Base-by-base conservation (phyloP, 192 early-diverging fungal species). In the Rhizophlyctis rosea region DNA sequence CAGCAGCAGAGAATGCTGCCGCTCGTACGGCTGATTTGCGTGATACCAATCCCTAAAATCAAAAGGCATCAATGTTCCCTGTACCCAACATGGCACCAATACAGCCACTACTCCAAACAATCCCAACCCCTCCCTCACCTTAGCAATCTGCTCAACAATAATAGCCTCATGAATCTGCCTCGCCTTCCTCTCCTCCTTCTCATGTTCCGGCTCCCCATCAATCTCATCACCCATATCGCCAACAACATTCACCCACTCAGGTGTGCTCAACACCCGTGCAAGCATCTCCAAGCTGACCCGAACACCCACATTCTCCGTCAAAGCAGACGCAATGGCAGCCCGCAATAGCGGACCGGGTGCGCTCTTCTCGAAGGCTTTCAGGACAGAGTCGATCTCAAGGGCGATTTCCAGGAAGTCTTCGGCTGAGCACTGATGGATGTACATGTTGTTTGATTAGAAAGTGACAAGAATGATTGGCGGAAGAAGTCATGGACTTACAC, bases 1-100 rank as follows among this genome's bases (percentile, higher is more conserved):
- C 55, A 9, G 58, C 50, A 21, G 21, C 58, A 27, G 58, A 47
- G 60, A 67, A 67, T 1, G 65, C 65, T n/a, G 50, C 24, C 36
- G 50, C 60, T 3, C 65, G 57, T 1, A 28, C 16, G 9, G 57
- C 58, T 35, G 51, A 11, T 14, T 61, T 34, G 4, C 50, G 48
- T 3, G 57, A 52, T 51, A 33, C 65, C 39, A 67, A 36, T 9
- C 57, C 65, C 21, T 53, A 25, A 44, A 44, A 44, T 29, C 27
- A 55, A 30, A 67, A 24, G 50, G 9, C 9, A 9, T n/a, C 39
- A 9, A 9, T n/a, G 18, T n/a, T 13, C 39, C 39, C 9, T 9
- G 39, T 47, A 9, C 9, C 9, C 18, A 47, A n/a, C 39, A 9
- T 13, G 39, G 9, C 39, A n/a, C 9, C 39, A n/a, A n/a, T 47